Evolutionary conservation across 352 stramenopile genomes (phyloP), one percentile per base, ranked within the genome.

Genomic region (Discostella stelligera): DNA sequence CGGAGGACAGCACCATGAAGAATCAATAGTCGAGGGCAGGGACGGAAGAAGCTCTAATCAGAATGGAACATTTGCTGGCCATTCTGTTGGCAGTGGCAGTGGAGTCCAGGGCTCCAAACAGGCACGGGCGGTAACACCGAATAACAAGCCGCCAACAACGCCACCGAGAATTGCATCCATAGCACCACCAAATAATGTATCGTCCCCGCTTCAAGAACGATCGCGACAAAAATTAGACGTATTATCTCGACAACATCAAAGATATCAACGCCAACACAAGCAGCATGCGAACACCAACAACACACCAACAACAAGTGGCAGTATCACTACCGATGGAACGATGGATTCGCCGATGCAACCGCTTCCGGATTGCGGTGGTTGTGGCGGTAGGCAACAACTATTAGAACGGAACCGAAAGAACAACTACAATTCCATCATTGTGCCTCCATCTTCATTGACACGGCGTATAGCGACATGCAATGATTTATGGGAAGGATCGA

Each of bases 161-260:
- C 37, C 37, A 10, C 37, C 7, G 5, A 32, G 27, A 44, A 14
- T 14, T 13, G 13, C 37, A 44, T 2, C 37, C 3, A 44, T 13
- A 44, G 13, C 11, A 44, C 0, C 37, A 44, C 4, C 7, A 11
- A 44, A 44, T 44, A 44, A 44, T 44, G 11, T 14, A 10, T 44
- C n/a, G n/a, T n/a, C 37, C 11, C 37, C 37, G 11, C 37, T 44
- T 14, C 30, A 65, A 0, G 32, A 39, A 65, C 56, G 30, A 49
- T 25, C 55, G 23, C 55, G 56, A 21, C 30, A 52, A 65, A 65
- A 65, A 65, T 65, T 65, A 27, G 56, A 52, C 27, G 50, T 9
- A 32, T 49, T 65, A 65, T 46, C 56, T 25, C 56, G 56, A 50
- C 56, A 65, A 37, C 56, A 65, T 52, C 56, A 53, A 32, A 30